phyloP scores from a whole-genome alignment of 768 basidiomycete genomes.

The Podaxis sp. region DNA sequence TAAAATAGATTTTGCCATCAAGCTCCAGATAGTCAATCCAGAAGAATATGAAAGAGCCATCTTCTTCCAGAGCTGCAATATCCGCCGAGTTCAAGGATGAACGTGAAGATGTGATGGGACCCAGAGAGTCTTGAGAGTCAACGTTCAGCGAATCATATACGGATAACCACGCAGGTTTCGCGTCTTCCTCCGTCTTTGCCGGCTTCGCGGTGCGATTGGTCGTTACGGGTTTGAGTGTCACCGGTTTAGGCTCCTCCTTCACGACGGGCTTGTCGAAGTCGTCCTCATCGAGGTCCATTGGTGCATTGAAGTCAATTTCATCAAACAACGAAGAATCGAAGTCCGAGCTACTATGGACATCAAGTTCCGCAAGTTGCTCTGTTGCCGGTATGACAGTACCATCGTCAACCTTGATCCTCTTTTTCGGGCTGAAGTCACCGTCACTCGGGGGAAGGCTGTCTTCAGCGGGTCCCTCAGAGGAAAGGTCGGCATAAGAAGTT shows the following conservation, averaged over 20 bases:
- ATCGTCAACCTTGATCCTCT: slow-evolving; percentile 48
- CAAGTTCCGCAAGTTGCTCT: slow-evolving; percentile 54
- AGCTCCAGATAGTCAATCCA: slow-evolving; percentile 95
- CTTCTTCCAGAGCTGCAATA: slow-evolving; percentile 67
- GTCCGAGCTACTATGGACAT: slow-evolving; percentile 48
- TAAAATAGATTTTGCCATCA: slow-evolving; percentile 80
- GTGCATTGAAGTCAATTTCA: slow-evolving; percentile 58
- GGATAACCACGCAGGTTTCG: slow-evolving; percentile 63
- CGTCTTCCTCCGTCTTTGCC: slow-evolving; percentile 41
- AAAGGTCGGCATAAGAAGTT: slow-evolving; percentile 33
- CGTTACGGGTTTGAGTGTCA: slow-evolving; percentile 16
- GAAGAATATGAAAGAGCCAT: slow-evolving; percentile 86
- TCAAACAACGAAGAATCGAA: slow-evolving; percentile 42
- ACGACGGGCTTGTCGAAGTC: slow-evolving; percentile 35
- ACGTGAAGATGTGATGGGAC: slow-evolving; percentile 34
- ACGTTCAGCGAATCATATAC: slow-evolving; percentile 71
- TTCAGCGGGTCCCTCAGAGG: slow-evolving; percentile 43
- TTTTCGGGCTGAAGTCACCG: slow-evolving; percentile 67
- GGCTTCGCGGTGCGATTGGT: slow-evolving; percentile 25
- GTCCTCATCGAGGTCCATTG: slow-evolving; percentile 56
- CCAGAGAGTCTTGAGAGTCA: slow-evolving; percentile 55
- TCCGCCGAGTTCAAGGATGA: slow-evolving; percentile 33
- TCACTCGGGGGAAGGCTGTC: slow-evolving; percentile 47
- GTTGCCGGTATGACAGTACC: slow-evolving; percentile 49
- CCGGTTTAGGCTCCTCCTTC: slow-evolving; percentile 19